These are phyloP conservation scores for Pseudocercospora fuligena DNA, from an alignment of 2,329 filamentous ascomycete species.

Conservation along the genomic window DNA sequence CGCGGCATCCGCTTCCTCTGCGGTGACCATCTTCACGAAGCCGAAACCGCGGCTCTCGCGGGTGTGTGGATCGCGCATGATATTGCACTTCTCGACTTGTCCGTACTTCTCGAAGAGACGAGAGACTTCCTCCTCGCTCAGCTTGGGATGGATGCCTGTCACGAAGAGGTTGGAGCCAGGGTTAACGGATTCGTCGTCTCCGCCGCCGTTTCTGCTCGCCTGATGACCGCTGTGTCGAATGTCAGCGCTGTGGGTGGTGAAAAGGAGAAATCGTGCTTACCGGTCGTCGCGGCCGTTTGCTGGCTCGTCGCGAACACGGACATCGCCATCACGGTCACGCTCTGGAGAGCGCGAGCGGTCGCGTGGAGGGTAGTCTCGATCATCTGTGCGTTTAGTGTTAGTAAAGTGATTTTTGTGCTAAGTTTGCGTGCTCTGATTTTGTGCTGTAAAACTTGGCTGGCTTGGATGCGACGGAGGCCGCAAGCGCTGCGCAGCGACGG, in stretches of 20 bases:
- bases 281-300: constrained; percentile 63
- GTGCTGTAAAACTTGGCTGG: neutral
- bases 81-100: constrained; percentile 98
- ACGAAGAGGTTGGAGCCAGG: constrained; percentile 98
- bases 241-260: neutral
- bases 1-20: constrained; percentile 93
- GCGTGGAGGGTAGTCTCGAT: constrained; percentile 63
- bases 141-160: constrained; percentile 92
- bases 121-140: constrained; percentile 86
- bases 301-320: constrained; percentile 63
- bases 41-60: constrained; percentile 98
- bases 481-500: neutral
- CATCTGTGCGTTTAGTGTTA: constrained; percentile 48
- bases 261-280: constrained; percentile 42
- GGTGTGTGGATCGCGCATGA: constrained; percentile 98
- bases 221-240: constrained; percentile 11
- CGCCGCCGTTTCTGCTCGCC: constrained; percentile 37
- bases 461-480: neutral
- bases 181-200: constrained; percentile 75
- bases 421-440: neutral
- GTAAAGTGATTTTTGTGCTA: neutral
- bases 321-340: constrained; percentile 53
- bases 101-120: constrained; percentile 99
- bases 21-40: constrained; percentile 98
- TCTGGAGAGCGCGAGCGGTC: constrained; percentile 70